Percentiles rank a stretch among this genome's conserved stretches.
Evolutionary conservation across 306 rosid species (phyloP).

Genomic region (Ormosia semicastrata): DNA sequence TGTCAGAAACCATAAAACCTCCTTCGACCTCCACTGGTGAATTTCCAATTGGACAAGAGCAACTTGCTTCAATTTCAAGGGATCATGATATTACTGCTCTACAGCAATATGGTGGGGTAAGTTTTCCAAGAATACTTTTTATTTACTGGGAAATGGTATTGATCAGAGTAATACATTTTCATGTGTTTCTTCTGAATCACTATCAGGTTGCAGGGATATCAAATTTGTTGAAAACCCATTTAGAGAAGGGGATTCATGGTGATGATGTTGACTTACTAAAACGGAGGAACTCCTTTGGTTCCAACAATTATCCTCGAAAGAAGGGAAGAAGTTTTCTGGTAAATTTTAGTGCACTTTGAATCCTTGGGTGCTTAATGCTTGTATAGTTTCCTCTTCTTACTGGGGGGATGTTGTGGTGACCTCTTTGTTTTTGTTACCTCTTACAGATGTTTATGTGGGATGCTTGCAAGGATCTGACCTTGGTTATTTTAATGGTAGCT

Average conservation of each 20-base stretch:
- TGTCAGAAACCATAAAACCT: slow-evolving; percentile 36
- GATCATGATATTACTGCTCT: slow-evolving; percentile 60
- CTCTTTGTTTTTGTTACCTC: slow-evolving; percentile 18
- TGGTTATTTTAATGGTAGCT: slow-evolving; percentile 91
- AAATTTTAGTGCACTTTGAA: slow-evolving; percentile 16
- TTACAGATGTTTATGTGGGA: slow-evolving; percentile 93
- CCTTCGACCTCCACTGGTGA: slow-evolving; percentile 45
- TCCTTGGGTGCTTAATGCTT: background rate
- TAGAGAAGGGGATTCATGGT: slow-evolving; percentile 77
- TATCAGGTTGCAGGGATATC: slow-evolving; percentile 74
- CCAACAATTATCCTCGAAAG: slow-evolving; percentile 83
- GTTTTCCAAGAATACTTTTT: slow-evolving; percentile 23
- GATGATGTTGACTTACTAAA: slow-evolving; percentile 75
- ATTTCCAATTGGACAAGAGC: slow-evolving; percentile 72
- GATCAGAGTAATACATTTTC: background rate
- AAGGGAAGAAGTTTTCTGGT: slow-evolving; percentile 87
- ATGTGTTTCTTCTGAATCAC: slow-evolving; percentile 16
- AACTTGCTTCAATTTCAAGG: slow-evolving; percentile 70
- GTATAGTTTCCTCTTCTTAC: background rate
- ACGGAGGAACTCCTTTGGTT: slow-evolving; percentile 70
- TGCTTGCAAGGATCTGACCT: slow-evolving; percentile 99
- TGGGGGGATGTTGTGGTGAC: background rate
- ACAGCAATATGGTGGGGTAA: slow-evolving; percentile 79
- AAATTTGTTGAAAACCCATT: slow-evolving; percentile 57
- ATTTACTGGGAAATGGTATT: background rate